A percentile compares a stretch with the other conserved stretches of the same genome.
Evolutionary conservation across 2,329 filamentous ascomycete species (phyloP).

Genomic region (Epichloe glyceriae): DNA sequence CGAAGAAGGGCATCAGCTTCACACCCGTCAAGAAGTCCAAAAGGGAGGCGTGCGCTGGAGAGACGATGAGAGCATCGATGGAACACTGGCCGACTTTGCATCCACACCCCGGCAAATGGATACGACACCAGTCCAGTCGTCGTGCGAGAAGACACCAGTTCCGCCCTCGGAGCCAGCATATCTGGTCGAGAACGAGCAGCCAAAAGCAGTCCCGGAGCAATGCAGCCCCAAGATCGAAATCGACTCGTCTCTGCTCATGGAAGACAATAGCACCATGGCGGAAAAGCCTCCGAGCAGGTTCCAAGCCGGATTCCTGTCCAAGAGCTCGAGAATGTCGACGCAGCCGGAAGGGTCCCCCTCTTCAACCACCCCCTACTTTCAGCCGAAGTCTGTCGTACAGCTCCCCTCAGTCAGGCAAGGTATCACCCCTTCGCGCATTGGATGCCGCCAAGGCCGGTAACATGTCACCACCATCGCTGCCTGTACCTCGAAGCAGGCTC

Average conservation of each 20-base stretch:
- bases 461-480: conserved; percentile 30
- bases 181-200: conserved; percentile 9
- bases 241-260: conserved; percentile 29
- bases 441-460: conserved; percentile 38
- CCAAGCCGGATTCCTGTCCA: conserved; percentile 74
- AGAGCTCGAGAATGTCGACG: conserved; percentile 27
- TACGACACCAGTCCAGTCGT: conserved; percentile 33
- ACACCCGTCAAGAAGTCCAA: conserved; percentile 67
- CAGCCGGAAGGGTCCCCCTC: conserved; percentile 44
- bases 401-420: conserved; percentile 17
- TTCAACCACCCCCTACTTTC: conserved; percentile 42
- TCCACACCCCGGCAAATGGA: conserved; percentile 66
- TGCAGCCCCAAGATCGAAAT: conserved; percentile 31
- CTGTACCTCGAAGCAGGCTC: conserved; percentile 10
- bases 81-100: conserved; percentile 77
- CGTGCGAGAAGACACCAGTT: conserved; percentile 18
- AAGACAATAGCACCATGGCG: conserved; percentile 18
- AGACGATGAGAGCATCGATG: conserved; percentile 75
- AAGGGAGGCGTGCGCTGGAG: conserved; percentile 84
- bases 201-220: conserved; percentile 34
- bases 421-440: conserved; percentile 37
- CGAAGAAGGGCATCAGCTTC: conserved; percentile 62
- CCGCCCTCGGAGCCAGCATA: conserved; percentile 15
- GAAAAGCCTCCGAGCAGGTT: conserved; percentile 51
- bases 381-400: conserved; percentile 42